Evolutionary conservation across 306 rosid species (phyloP).

Genomic region (Vicia sativa): DNA sequence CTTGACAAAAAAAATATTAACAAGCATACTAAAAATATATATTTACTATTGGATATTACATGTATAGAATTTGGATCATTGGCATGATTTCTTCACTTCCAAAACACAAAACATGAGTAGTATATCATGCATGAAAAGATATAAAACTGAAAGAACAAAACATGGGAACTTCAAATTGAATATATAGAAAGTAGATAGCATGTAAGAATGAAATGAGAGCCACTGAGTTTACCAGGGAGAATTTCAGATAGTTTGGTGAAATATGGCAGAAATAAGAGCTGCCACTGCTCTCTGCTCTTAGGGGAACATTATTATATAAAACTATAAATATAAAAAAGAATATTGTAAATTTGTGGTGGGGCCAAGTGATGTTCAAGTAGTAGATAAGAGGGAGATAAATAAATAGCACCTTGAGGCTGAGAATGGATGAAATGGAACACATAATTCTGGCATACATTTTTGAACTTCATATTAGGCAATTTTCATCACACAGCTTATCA

Average conservation of each 20-base stretch:
- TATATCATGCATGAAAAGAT: neutral
- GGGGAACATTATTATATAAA: slow-evolving; percentile 34
- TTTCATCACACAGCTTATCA: no score
- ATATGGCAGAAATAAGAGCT: slow-evolving; percentile 29
- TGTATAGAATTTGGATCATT: neutral
- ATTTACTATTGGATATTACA: neutral
- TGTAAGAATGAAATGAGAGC: neutral
- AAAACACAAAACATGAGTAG: neutral
- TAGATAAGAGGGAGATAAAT: slow-evolving; percentile 61
- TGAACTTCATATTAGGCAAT: neutral
- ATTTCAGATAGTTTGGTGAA: slow-evolving; percentile 20
- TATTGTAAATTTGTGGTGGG: slow-evolving; percentile 40
- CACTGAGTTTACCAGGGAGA: slow-evolving; percentile 31
- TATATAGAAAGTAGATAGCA: neutral
- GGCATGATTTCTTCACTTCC: neutral
- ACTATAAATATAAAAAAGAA: slow-evolving; percentile 22
- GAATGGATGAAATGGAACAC: slow-evolving; percentile 40
- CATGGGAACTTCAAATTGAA: neutral
- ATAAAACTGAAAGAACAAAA: slow-evolving; percentile 1
- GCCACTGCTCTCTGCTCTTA: slow-evolving; percentile 22
- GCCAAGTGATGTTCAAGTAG: slow-evolving; percentile 50
- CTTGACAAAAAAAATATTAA: no score
- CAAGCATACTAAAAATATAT: neutral
- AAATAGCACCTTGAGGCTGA: slow-evolving; percentile 44
- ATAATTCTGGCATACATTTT: slow-evolving; percentile 34